Evolutionary conservation across 2,329 filamentous ascomycete species (phyloP), one percentile per base, ranked within the genome.

Genomic region (Fonsecaea monophora): DNA sequence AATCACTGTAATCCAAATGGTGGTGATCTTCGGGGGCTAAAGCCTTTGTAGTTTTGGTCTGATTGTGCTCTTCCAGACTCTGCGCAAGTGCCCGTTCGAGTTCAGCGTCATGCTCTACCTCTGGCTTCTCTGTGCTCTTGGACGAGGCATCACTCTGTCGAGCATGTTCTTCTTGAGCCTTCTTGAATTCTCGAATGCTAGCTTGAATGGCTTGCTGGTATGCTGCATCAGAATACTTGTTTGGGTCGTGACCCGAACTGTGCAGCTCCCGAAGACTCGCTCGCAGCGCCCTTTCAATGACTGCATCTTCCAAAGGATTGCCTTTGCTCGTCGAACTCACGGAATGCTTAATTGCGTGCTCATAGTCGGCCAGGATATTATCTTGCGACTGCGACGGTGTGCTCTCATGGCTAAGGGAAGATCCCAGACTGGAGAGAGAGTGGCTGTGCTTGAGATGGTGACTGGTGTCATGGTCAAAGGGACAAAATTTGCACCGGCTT

Each of bases 251-350:
- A 7, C 75, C 73, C 8, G 73, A 72, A 15, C 74, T 73, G 64
- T 84, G 79, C 8, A 88, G 76, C 71, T 91, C 88, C 13, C 80
- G 81, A 15, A 95, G 82, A 69, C 90, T 92, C 4, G 90, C 88
- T 13, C 90, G 84, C 59, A 96, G 90, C 0, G 91, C 91, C 21
- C 86, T 83, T 74, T 93, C 92, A 56, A 96, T 84, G 66, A 86
- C 82, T 25, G 83, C 84, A 73, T 95, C 92, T 76, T 95, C 90
- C 21, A 87, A 83, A 0, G 83, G 75, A 69, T 94, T 84, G 10
- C 92, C 91, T 0, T 81, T 83, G 0, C 90, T 93, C 0, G 90
- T 92, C 74, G 90, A 85, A 7, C 82, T 80, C 0, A 95, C 89
- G 0, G 90, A 91, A 10, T 82, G 82, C 61, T 84, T 85, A 65